Evolutionary conservation across 768 basidiomycete genomes (phyloP).

Genomic region (Kwoniella europaea): DNA sequence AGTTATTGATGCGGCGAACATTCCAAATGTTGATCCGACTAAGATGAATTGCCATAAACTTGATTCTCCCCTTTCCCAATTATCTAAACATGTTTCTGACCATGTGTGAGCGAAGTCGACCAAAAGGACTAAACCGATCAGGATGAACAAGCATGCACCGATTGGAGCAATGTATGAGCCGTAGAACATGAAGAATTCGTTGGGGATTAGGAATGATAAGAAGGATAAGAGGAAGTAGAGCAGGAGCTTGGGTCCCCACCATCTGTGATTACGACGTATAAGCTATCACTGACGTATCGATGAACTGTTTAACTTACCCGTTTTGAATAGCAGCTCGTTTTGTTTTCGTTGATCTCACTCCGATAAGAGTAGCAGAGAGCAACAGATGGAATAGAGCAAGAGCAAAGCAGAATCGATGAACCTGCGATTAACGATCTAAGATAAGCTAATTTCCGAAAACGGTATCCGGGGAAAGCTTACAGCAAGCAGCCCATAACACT

Average conservation of each 20-base stretch:
- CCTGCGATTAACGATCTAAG: slow-evolving; percentile 41
- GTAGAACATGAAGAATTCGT: slow-evolving; percentile 98
- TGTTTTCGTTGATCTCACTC: slow-evolving; percentile 85
- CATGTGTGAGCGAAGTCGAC: slow-evolving; percentile 99
- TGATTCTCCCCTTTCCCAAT: slow-evolving; percentile 87
- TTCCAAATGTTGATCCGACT: slow-evolving; percentile 84
- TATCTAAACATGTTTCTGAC: slow-evolving; percentile 95
- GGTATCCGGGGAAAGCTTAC: slow-evolving; percentile 62
- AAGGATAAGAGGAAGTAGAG: slow-evolving; percentile 82
- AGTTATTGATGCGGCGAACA: slow-evolving; percentile 82
- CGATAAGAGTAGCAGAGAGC: slow-evolving; percentile 76
- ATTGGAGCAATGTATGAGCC: slow-evolving; percentile 86
- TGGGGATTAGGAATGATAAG: slow-evolving; percentile 91
- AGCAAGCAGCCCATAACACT: slow-evolving; percentile 95
- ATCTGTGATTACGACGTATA: slow-evolving; percentile 62
- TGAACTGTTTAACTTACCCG: slow-evolving; percentile 65
- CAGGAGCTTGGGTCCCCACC: slow-evolving; percentile 98
- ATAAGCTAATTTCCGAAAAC: neutral
- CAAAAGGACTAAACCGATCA: slow-evolving; percentile 93
- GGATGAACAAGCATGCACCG: slow-evolving; percentile 92
- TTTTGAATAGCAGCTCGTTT: slow-evolving; percentile 96
- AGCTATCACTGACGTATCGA: neutral
- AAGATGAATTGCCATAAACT: slow-evolving; percentile 96
- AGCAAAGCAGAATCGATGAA: slow-evolving; percentile 96
- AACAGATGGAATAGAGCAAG: slow-evolving; percentile 85